phyloP scores from a whole-genome alignment of 106 monocot genomes.

The Hemerocallis citrina region DNA sequence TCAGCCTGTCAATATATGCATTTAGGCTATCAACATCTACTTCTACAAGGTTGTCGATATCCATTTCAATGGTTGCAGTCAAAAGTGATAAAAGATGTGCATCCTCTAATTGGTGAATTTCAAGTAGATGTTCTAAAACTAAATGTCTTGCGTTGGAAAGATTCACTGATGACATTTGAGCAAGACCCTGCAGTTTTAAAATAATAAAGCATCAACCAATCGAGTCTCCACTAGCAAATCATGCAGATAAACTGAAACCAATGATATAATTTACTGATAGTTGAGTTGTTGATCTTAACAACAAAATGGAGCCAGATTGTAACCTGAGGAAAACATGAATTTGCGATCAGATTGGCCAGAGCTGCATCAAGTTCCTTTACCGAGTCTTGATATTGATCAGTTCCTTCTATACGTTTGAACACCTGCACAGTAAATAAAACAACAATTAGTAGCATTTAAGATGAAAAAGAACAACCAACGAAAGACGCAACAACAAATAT shows the following conservation, averaged over 20 bases:
- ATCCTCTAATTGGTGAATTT: constrained; percentile 27
- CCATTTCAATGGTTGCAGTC: constrained; percentile 46
- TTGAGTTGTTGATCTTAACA: background rate
- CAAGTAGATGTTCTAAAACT: constrained; percentile 50
- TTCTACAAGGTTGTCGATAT: constrained; percentile 29
- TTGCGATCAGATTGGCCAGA: constrained; percentile 33
- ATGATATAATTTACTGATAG: background rate
- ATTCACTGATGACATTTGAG: constrained; percentile 36
- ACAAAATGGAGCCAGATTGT: background rate
- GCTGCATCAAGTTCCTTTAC: constrained; percentile 60
- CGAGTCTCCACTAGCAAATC: background rate
- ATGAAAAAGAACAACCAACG: background rate
- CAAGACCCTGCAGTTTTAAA: constrained; percentile 52
- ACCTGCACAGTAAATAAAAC: constrained; percentile 28
- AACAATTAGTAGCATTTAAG: background rate
- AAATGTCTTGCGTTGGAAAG: constrained; percentile 50
- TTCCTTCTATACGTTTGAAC: constrained; percentile 24
- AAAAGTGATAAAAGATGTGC: constrained; percentile 38
- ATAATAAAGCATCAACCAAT: background rate
- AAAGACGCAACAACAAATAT: too few species aligned
- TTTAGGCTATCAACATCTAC: constrained; percentile 7
- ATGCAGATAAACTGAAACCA: background rate
- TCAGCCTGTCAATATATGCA: constrained; percentile 33
- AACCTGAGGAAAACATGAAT: constrained; percentile 60
- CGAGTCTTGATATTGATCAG: constrained; percentile 32